Conservation (phyloP, 805 yeast genomes). For the Tetrapisispora fleetii region DNA sequence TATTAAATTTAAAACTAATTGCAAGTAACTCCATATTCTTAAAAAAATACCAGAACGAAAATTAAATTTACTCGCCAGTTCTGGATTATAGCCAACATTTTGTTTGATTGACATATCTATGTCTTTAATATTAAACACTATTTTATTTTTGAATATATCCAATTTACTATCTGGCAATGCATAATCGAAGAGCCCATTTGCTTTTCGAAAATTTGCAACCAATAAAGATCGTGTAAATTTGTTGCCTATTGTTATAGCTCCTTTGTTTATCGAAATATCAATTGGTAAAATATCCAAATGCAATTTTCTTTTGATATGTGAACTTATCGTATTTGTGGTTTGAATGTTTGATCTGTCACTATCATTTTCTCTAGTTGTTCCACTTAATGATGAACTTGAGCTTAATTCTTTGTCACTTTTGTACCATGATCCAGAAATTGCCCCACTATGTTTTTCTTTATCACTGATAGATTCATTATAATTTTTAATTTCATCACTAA, state of each 20-base stretch:
- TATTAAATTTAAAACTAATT: not conserved
- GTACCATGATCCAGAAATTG: not conserved
- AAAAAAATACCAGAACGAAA: slow-evolving; percentile 13
- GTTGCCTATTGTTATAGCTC: slow-evolving; percentile 76
- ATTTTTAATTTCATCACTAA: slow-evolving; percentile 6
- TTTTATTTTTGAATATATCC: slow-evolving; percentile 47
- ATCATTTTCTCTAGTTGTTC: slow-evolving; percentile 2
- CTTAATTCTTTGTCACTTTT: not conserved
- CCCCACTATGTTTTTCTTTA: not conserved
- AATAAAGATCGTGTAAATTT: slow-evolving; percentile 62
- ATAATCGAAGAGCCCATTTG: slow-evolving; percentile 51
- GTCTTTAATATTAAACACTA: slow-evolving; percentile 38
- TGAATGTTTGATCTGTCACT: slow-evolving; percentile 14
- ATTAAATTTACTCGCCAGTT: slow-evolving; percentile 16
- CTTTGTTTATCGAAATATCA: slow-evolving; percentile 46
- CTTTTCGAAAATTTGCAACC: slow-evolving; percentile 48
- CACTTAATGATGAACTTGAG: not conserved
- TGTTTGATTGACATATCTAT: slow-evolving; percentile 57
- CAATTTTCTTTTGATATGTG: slow-evolving; percentile 4
- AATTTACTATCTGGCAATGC: slow-evolving; percentile 36
- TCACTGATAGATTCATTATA: slow-evolving; percentile 8
- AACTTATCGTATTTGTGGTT: slow-evolving; percentile 1
- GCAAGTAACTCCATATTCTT: slow-evolving; percentile 14
- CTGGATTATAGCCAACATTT: slow-evolving; percentile 52
- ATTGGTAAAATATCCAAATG: slow-evolving; percentile 48